A percentile compares a stretch with the other conserved stretches of the same genome.
Conservation (phyloP, 176 grass and related monocot genomes). For the Lolium multiflorum region DNA sequence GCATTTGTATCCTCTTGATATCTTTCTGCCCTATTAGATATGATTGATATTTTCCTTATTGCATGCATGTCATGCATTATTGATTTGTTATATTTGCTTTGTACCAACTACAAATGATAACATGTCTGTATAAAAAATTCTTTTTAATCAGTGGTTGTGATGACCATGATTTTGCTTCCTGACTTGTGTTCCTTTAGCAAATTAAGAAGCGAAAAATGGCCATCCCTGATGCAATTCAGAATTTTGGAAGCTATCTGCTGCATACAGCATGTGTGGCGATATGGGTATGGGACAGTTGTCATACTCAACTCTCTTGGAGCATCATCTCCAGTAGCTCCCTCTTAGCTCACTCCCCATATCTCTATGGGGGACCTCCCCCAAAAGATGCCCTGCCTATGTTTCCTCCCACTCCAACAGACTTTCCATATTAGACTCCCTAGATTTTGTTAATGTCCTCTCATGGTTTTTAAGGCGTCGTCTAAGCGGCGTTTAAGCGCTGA, state of each 20-base stretch:
- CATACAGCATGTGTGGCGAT: conserved; percentile 8
- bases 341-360: background rate
- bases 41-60: conserved; percentile 7
- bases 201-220: conserved; percentile 17
- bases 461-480: too few species aligned
- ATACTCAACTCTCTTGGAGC: background rate
- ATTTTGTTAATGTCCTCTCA: background rate
- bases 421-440: background rate
- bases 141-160: conserved; percentile 35
- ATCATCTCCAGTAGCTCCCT: background rate
- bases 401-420: background rate
- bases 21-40: background rate
- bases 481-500: too few species aligned
- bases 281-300: background rate
- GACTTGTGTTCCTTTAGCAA: conserved; percentile 24
- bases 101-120: conserved; percentile 12
- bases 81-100: conserved; percentile 3
- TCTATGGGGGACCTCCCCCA: background rate
- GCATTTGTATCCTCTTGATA: background rate
- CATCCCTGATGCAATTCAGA: background rate
- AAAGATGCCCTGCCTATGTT: background rate
- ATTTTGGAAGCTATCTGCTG: background rate
- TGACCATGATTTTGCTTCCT: background rate
- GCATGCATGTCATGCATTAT: conserved; percentile 19
- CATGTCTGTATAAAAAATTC: background rate